Base-by-base conservation (phyloP, 306 rosid genomes). In the Boehmeria nivea region DNA sequence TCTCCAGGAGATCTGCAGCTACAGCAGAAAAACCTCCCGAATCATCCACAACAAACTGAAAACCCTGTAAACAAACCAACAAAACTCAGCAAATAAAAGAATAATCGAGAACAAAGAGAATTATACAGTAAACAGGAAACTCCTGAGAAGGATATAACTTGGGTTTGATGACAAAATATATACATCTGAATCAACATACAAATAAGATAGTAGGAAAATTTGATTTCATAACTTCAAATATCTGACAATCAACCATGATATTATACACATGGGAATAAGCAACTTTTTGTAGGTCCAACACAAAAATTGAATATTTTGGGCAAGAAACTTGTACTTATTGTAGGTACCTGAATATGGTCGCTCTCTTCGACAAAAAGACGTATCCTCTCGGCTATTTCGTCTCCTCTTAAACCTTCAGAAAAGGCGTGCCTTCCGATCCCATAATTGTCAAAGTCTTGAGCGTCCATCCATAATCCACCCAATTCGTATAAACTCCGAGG, bases 1-100 rank as follows among this genome's bases (percentile, higher is more conserved):
- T 82, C 83, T 90, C 97, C 16, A 86, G 73, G 70, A 84, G 67
- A 55, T 84, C 97, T 23, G 72, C 67, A 70, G 91, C 95, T 59
- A 86, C 55, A 27, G 94, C 72, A 47, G 97, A 84, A 83, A 90
- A 90, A 64, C 97, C 97, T 46, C 94, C 95, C 0, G 94, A 82
- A 60, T 86, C 88, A 13, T 86, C 94, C 61, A 86, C 79, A 33
- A 82, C 27, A 61, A 86, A 90, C 69, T 90, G 97, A 74, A 90
- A 80, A 45, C 97, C 97, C 97, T 90, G 82, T 60, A 34, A 59
- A 33, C 16, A 60, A 34, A 60, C 39, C 16, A 17, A 59, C 66
- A 61, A 62, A 46, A 42, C 20, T 45, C 57, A 33, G 45, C 28
- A 47, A 45, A 25, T 31, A 43, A 48, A 60, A 23, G 13, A 27